Percentiles rank a stretch among this genome's conserved stretches.
Evolutionary conservation across 495 filamentous ascomycete species (phyloP).

Genomic region (Penicillium macrosclerotiorum): DNA sequence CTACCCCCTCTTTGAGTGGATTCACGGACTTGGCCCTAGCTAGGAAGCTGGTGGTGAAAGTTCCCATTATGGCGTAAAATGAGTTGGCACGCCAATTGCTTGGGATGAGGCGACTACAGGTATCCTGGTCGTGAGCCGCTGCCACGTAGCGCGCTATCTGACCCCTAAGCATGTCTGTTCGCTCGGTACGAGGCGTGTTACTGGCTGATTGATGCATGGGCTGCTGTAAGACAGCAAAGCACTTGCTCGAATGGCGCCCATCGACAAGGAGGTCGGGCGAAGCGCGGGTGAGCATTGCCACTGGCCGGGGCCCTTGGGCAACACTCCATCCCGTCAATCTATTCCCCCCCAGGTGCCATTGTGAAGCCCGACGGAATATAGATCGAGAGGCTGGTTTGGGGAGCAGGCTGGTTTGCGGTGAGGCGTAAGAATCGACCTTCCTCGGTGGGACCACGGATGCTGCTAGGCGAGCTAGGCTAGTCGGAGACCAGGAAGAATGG

Average conservation of each 20-base stretch:
- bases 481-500: too few species aligned
- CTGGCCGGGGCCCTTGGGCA: neutral
- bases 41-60: too few species aligned
- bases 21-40: neutral
- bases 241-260: slow-evolving; percentile 2
- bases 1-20: neutral
- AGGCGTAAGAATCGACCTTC: too few species aligned
- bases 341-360: too few species aligned
- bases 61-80: too few species aligned
- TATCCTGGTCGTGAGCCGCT: slow-evolving; percentile 14
- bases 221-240: slow-evolving; percentile 16
- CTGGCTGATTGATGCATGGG: neutral
- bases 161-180: neutral
- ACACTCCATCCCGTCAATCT: neutral
- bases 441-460: too few species aligned
- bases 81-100: slow-evolving; percentile 9
- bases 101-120: neutral
- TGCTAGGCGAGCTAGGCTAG: too few species aligned
- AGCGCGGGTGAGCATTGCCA: neutral
- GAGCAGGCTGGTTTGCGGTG: too few species aligned
- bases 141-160: slow-evolving; percentile 22
- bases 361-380: too few species aligned
- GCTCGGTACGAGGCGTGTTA: neutral
- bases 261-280: slow-evolving; percentile 1
- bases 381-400: too few species aligned